Conservation (phyloP, 108 stramenopile species). For the Pseudonitzschia multistriata region DNA sequence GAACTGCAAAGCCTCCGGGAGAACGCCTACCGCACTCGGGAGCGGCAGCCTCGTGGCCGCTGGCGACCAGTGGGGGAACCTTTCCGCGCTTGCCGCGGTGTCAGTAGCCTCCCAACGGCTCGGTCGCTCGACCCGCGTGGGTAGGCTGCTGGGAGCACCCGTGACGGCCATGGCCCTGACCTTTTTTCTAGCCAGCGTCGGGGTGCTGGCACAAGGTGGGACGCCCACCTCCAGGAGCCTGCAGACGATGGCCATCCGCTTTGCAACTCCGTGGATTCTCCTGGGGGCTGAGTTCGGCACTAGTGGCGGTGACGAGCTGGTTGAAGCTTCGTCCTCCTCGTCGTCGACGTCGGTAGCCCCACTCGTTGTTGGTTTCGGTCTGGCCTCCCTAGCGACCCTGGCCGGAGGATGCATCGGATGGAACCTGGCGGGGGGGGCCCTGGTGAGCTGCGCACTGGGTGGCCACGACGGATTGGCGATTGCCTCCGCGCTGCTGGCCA, state of each 20-base stretch:
- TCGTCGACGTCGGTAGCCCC: slow-evolving; percentile 25
- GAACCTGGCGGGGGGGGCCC: slow-evolving; percentile 17
- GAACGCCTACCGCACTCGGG: no score
- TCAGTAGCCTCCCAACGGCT: slow-evolving; percentile 55
- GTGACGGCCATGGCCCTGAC: slow-evolving; percentile 81
- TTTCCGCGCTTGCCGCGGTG: slow-evolving; percentile 43
- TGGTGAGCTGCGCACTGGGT: slow-evolving; percentile 31
- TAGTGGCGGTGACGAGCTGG: not conserved
- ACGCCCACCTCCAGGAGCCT: slow-evolving; percentile 45
- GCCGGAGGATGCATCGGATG: slow-evolving; percentile 58
- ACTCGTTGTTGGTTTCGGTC: slow-evolving; percentile 54
- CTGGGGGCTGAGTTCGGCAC: slow-evolving; percentile 67
- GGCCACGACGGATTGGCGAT: slow-evolving; percentile 56
- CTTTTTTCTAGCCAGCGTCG: slow-evolving; percentile 67
- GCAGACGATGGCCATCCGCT: slow-evolving; percentile 41
- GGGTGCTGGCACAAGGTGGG: slow-evolving; percentile 60
- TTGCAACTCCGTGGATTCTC: slow-evolving; percentile 76
- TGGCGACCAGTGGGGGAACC: slow-evolving; percentile 69
- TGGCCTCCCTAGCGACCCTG: slow-evolving; percentile 59
- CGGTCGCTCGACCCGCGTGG: slow-evolving; percentile 54
- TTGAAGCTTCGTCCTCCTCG: not conserved
- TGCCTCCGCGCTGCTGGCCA: slow-evolving; percentile 74
- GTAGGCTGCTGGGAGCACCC: slow-evolving; percentile 70
- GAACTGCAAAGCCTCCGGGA: no score
- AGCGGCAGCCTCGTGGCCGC: not conserved